A percentile compares a stretch with the other conserved stretches of the same genome.
These are phyloP conservation scores for Ilex asprella DNA, from an alignment of 257 asterid genomes.

Conservation along the genomic window DNA sequence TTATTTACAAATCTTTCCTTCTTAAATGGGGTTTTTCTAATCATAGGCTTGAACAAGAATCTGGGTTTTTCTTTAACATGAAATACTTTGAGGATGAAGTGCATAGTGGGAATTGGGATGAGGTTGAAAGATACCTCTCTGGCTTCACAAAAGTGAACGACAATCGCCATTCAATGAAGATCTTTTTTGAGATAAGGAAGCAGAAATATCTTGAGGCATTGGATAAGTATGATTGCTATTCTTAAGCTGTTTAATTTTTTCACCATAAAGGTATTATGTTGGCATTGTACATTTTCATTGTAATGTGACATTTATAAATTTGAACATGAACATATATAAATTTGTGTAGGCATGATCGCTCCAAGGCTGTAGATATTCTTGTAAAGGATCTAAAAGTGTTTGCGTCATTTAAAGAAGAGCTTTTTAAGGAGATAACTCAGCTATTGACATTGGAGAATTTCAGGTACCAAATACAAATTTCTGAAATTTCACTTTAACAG, in stretches of 20 bases:
- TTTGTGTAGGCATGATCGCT: slow-evolving; percentile 61
- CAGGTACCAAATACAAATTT: slow-evolving; percentile 46
- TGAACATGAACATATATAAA: slow-evolving; percentile 1
- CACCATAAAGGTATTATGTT: too few species aligned
- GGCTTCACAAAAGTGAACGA: slow-evolving; percentile 96
- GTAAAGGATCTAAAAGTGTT: slow-evolving; percentile 95
- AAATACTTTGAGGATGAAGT: slow-evolving; percentile 94
- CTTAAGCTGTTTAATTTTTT: not conserved
- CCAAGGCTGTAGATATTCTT: slow-evolving; percentile 87
- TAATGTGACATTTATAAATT: not conserved
- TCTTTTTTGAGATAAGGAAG: slow-evolving; percentile 93
- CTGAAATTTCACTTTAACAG: not conserved
- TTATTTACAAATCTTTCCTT: not conserved
- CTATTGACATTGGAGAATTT: slow-evolving; percentile 86
- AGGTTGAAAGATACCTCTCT: slow-evolving; percentile 87
- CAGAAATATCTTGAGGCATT: slow-evolving; percentile 97
- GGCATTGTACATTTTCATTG: not conserved
- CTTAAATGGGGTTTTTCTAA: slow-evolving; percentile 20
- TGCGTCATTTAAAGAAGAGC: slow-evolving; percentile 86
- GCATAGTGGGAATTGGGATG: slow-evolving; percentile 94
- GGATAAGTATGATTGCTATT: slow-evolving; percentile 55
- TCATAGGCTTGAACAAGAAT: slow-evolving; percentile 93
- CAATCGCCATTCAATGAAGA: slow-evolving; percentile 94
- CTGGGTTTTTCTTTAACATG: slow-evolving; percentile 95
- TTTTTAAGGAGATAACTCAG: slow-evolving; percentile 94